Evolutionary conservation across 768 basidiomycete genomes (phyloP), one percentile per base, ranked within the genome.

Genomic region (Leccinum boreale): DNA sequence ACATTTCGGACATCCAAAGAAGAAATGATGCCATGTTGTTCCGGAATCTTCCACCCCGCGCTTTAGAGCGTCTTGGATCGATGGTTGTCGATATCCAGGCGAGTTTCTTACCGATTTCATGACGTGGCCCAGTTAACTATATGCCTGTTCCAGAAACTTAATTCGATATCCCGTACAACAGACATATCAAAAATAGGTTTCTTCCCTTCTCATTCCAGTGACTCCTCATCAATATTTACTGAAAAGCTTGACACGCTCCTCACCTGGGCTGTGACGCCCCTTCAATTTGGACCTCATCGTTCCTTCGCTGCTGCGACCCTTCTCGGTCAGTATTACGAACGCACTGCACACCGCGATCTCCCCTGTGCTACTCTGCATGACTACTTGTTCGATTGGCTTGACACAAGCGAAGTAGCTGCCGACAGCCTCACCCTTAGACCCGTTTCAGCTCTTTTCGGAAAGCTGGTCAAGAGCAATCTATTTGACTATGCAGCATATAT

Each of bases 21-120:
- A 80, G 94, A 55, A 94, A 94, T 58, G 89, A 94, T 58, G 88
- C 89, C 2, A 85, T 93, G 80, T 70, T 89, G 31, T 91, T 93
- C 59, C 79, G 79, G 45, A 83, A 83, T 61, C 78, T 87, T 9
- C 86, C 88, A 35, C 77, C 82, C 0, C 83, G 85, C 29, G 79
- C 79, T 8, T 79, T 85, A 11, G 83, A 82, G 29, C 77, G 78
- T 31, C 77, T 90, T 15, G 83, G 83, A 3, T 83, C 84, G 23
- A 85, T 86, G 33, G 86, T 84, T 39, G 70, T 74, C 9, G 81
- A 83, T 60, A 79, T 83, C 53, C 80, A 80, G 67, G 80, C 77
- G 33, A 14, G 69, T 52, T 31, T 49, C 19, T n/a, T 21, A 47
- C 23, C 12, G 1, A 4, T 1, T 12, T 24, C 9, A 2, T 12